Base-by-base conservation (phyloP, 2,329 filamentous ascomycete genomes). In the Venturia asperata region DNA sequence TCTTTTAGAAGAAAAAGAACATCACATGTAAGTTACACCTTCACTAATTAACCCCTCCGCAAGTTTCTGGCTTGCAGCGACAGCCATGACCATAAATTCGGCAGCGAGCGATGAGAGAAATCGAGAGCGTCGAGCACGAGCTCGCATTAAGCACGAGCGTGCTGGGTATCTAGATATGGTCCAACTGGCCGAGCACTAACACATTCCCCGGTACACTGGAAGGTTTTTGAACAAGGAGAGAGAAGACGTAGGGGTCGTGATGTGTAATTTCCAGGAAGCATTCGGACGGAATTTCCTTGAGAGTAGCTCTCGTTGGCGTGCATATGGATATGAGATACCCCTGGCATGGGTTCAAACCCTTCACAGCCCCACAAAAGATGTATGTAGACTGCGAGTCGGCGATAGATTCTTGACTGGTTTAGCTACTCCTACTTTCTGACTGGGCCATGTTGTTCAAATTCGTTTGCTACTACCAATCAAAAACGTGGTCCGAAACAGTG, bases 21-120 rank as follows among this genome's bases (percentile, higher is more conserved):
- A 37, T 58, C 17, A 37, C 30, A 58, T 58, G 52, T 58, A 58
- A 58, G 52, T 58, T 11, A 58, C 19, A n/a, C 17, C 52, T 37
- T 42, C 7, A 62, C 21, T 62, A 62, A 62, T n/a, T 27, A 42
- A 11, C 15, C 19, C 19, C n/a, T 21, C 61, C n/a, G 39, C 41
- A 63, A 27, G 34, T n/a, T 39, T 37, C 21, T 55, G 9, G 7
- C 62, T 34, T 27, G 13, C 27, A 37, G 30, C 52, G 15, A 58
- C 37, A 58, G 52, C 52, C 30, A 52, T 52, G 47, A 17, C 21
- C 21, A 52, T 3, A 15, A 10, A 56, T n/a, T n/a, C 30, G 52
- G 19, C 19, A 27, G 47, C 21, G 10, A 30, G 21, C 47, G 47
- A 52, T 24, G 47, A 52, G 52, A 37, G 52, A 56, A 27, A 55